Evolutionary conservation across 306 rosid genomes (phyloP).

Genomic region (Sphenostylis stenocarpa): DNA sequence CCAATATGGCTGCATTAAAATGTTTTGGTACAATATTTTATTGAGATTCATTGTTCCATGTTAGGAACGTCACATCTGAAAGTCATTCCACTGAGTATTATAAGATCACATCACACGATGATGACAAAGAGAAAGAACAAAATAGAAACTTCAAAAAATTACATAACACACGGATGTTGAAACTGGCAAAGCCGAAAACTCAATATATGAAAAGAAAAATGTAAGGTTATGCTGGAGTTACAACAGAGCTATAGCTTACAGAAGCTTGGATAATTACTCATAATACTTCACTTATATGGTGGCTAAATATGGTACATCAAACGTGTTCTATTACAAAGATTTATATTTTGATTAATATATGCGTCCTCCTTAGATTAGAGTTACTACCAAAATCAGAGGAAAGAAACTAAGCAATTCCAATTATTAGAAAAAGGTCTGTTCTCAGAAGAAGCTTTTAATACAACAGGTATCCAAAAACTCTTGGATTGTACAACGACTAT

Average conservation of each 20-base stretch:
- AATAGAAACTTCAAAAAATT: too few relatives aligned
- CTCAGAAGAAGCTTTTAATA: neutral
- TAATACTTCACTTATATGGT: neutral
- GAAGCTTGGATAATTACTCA: neutral
- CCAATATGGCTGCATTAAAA: neutral
- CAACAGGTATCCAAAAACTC: conserved; percentile 1
- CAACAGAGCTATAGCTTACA: neutral
- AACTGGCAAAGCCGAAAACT: neutral
- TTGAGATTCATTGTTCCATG: neutral
- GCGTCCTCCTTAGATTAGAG: neutral
- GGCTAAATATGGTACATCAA: neutral
- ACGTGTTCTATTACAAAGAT: neutral
- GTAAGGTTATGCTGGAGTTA: neutral
- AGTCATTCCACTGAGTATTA: neutral
- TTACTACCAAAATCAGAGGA: conserved; percentile 7
- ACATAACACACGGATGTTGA: too few relatives aligned
- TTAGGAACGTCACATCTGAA: neutral
- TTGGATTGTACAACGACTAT: conserved; percentile 22
- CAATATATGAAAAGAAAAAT: neutral
- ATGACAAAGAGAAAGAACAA: too few relatives aligned
- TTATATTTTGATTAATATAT: neutral
- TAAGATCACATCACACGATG: too few relatives aligned
- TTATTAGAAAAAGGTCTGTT: neutral
- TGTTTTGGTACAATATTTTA: neutral
- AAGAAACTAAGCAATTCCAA: neutral